Evolutionary conservation across 495 filamentous ascomycete genomes (phyloP), one percentile per base, ranked within the genome.

Genomic region (Collariella sp.): DNA sequence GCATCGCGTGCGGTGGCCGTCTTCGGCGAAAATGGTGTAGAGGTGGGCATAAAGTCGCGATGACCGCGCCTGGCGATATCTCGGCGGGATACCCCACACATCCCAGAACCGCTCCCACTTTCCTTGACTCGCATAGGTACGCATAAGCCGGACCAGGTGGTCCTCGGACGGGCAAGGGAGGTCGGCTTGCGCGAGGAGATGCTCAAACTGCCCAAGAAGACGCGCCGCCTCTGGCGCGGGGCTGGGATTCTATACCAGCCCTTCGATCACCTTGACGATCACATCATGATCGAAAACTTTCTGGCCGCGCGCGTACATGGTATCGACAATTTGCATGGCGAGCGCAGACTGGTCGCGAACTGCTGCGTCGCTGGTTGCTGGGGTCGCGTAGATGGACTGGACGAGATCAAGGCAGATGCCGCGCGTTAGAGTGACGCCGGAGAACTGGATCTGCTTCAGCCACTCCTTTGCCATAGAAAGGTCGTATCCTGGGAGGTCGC

Each of bases 31-130:
- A 12, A 76, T 50, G 22, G 65, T 54, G 63, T 83, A 85, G 20
- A 85, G 62, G 43, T 77, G 63, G 19, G 64, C 60, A 65, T 89
- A 90, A 52, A 87, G 69, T 7, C 61, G 66, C 22, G 63, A 64
- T 2, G 78, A 80, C 33, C 85, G 79, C 5, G 72, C 63, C 19
- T 67, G 59, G 6, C 72, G 63, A 46, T 74, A 69, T 34, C 75
- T 70, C 40, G 83, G 70, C 22, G 81, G 67, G 43, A 75, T 72
- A 47, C 76, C 73, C 81, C 83, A 89, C 34, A 76, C 58, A 10
- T 77, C 71, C 83, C 80, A 86, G 56, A 89, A 81, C 4, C 65
- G 66, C 12, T 72, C 62, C 73, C 80, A 85, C 47, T 79, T 62
- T 2, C 66, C 60, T 26, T 57, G 55, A 61, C 49, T 60, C 19